phyloP scores from a whole-genome alignment of 208 protist genomes.

The Angomonas deanei region DNA sequence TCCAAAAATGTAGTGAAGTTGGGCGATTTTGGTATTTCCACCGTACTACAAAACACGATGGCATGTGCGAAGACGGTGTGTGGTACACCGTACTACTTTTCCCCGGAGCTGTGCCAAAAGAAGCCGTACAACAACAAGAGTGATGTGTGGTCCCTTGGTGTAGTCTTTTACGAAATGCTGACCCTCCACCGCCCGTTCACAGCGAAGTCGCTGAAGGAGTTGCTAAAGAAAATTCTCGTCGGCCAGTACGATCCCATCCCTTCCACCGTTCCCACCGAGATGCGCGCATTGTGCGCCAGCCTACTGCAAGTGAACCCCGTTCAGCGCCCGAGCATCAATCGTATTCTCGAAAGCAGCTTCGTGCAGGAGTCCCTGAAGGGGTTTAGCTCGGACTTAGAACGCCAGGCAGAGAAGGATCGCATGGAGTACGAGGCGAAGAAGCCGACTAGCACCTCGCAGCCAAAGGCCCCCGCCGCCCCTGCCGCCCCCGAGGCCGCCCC shows the following conservation, averaged over 20 bases:
- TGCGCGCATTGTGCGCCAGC: constrained; percentile 70
- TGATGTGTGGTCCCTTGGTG: constrained; percentile 91
- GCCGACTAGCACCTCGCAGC: constrained; percentile 15
- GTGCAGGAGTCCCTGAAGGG: constrained; percentile 74
- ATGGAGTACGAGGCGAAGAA: constrained; percentile 67
- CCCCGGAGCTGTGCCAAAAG: constrained; percentile 93
- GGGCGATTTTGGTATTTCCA: constrained; percentile 92
- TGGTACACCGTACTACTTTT: constrained; percentile 96
- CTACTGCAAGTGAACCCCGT: constrained; percentile 79
- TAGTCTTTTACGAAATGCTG: constrained; percentile 88
- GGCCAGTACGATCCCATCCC: constrained; percentile 87
- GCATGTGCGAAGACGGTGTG: constrained; percentile 91
- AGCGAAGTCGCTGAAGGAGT: constrained; percentile 82
- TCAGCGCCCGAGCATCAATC: constrained; percentile 84
- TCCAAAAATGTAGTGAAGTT: constrained; percentile 86
- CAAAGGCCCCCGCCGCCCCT: constrained; percentile 3
- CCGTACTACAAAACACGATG: constrained; percentile 89
- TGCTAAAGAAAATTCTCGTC: constrained; percentile 87
- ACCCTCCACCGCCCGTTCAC: constrained; percentile 89
- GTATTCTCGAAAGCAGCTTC: constrained; percentile 80
- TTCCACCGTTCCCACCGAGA: constrained; percentile 59
- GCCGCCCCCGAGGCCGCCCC: constrained; percentile 10
- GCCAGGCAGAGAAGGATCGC: constrained; percentile 80
- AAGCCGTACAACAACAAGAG: constrained; percentile 93
- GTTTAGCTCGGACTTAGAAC: constrained; percentile 80